Evolutionary conservation across 139 green algal species (phyloP), one percentile per base, ranked within the genome.

Genomic region (Asterochloris erici): DNA sequence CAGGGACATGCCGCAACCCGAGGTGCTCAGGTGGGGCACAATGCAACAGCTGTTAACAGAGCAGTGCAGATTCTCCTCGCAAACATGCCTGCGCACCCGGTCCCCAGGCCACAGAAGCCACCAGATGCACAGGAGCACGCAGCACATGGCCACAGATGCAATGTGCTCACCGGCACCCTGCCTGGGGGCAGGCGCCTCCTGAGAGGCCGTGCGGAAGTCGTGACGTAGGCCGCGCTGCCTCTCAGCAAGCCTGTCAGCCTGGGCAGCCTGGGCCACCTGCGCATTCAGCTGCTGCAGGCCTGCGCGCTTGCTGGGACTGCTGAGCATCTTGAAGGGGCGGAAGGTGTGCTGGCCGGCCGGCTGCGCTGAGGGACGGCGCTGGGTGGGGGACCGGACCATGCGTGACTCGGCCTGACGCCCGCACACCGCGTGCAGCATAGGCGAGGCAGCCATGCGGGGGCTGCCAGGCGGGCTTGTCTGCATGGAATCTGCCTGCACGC

Each of bases 251-350:
- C 24, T 80, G 60, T 61, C 76, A 60, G 68, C 68, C 76, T 70
- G 76, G 60, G 76, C 76, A 60, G 68, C 68, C 76, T 70, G 76
- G 60, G 76, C 76, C 21, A 80, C 24, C 60, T 80, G 76, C 24
- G 76, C 76, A 38, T 80, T 80, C 76, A 80, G 21, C n/a, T 70
- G 60, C 76, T 80, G 76, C 60, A 80, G 60, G 26, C 76, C 76
- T 16, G 60, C 47, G 12, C 68, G 60, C 60, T 62, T 80, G 60
- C 24, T 80, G 24, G 76, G 76, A 24, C 76, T 80, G 11, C 60
- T 69, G 24, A 80, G 61, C 76, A 80, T 80, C 14, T 80, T n/a
- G 68, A 80, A 80, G 47, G 76, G 76, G 60, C 68, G 76, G 60
- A 80, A 80, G 60, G 76, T 80, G 60, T 62, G 76, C 26, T 80